phyloP scores from a whole-genome alignment of 805 yeast species.

The Yarrowia sp. region DNA sequence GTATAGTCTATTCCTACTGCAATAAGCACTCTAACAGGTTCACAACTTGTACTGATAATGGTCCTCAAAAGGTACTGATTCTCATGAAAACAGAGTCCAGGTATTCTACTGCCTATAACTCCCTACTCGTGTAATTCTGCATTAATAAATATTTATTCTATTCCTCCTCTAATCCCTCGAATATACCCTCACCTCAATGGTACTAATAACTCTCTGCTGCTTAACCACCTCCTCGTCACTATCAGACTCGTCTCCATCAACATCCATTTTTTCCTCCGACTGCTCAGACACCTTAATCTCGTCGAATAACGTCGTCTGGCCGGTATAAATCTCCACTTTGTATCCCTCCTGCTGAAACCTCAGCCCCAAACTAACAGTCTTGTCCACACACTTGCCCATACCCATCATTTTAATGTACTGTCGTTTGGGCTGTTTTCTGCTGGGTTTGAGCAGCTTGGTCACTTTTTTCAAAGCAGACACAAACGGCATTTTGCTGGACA shows the following conservation, averaged over 20 bases:
- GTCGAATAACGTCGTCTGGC: slow-evolving; percentile 66
- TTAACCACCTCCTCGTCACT: slow-evolving; percentile 32
- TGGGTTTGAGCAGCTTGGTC: slow-evolving; percentile 48
- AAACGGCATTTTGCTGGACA: slow-evolving; percentile 67
- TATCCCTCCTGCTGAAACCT: slow-evolving; percentile 53
- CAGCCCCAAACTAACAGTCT: slow-evolving; percentile 58
- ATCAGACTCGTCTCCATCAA: slow-evolving; percentile 25
- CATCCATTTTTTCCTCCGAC: neutral
- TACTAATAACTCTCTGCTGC: slow-evolving; percentile 43
- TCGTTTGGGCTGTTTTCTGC: slow-evolving; percentile 42
- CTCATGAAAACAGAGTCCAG: too few relatives aligned
- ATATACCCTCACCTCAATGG: slow-evolving; percentile 44
- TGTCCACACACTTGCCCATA: slow-evolving; percentile 70
- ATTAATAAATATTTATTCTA: neutral
- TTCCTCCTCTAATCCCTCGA: neutral
- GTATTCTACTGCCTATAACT: too few relatives aligned
- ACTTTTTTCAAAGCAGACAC: slow-evolving; percentile 69
- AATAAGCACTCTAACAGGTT: too few relatives aligned
- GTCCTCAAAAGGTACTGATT: too few relatives aligned
- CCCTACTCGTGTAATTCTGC: too few relatives aligned
- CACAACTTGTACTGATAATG: too few relatives aligned
- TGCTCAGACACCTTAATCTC: slow-evolving; percentile 44
- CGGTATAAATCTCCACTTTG: slow-evolving; percentile 59
- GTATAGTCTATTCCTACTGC: too few relatives aligned
- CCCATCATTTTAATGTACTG: slow-evolving; percentile 59